Base-by-base conservation (phyloP, 2,329 filamentous ascomycete species). In the Endocalyx cinctus region DNA sequence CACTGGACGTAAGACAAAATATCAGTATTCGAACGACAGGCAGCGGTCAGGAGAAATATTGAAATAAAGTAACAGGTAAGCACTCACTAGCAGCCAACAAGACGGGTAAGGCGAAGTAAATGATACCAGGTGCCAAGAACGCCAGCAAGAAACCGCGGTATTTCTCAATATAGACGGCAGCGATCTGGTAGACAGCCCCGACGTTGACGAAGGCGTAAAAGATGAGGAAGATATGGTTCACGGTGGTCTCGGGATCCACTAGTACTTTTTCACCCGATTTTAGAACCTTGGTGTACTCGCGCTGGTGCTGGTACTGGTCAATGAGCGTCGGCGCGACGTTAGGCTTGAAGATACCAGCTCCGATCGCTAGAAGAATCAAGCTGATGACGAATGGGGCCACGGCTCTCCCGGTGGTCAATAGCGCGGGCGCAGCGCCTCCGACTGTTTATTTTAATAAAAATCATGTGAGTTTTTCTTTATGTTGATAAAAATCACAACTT, bases 321-420 rank as follows among this genome's bases (percentile, higher is more conserved):
- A 68, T 48, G 1, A 71, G 45, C 0, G 54, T 57, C 1, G 66
- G 66, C 5, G 63, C 55, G 2, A 70, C 58, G 34, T 67, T 86
- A 13, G 77, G 71, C 61, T 86, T 87, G 69, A 86, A 84, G 37
- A 79, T 75, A 37, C 82, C 82, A 2, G 79, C 82, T 27, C 81
- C 82, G 5, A 84, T 47, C 3, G 79, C 79, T 54, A 85, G 79
- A 37, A 85, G 66, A 27, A 84, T 58, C 44, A 84, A 68, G 16
- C 77, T 76, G 18, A 79, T 60, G 3, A 81, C 57, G 35, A 84
- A 81, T 6, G 73, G 73, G 1, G 68, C 75, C n/a, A 81, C 69
- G 25, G 46, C 47, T 19, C 46, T 38, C 23, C 47, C 47, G 6
- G 44, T 50, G 15, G 67, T 59, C 29, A 85, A 73, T 11, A 82